Conservation (phyloP, 2,329 filamentous ascomycete species). For the Grosmannia penicillata region DNA sequence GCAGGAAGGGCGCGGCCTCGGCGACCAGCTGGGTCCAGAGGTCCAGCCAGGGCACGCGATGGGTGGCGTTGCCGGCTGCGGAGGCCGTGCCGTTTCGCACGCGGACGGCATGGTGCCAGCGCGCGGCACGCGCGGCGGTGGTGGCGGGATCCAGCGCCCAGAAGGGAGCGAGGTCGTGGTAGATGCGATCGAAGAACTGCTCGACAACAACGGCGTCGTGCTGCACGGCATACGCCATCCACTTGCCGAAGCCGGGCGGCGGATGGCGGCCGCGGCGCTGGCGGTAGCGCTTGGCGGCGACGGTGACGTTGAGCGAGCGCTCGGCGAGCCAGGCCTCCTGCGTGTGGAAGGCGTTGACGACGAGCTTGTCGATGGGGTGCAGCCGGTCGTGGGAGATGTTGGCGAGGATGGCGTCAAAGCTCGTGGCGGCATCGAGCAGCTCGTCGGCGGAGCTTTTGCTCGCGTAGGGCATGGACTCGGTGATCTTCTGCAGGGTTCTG, state of each 20-base stretch:
- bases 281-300: slow-evolving; percentile 30
- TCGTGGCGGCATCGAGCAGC: background rate
- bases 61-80: slow-evolving; percentile 22
- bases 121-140: slow-evolving; percentile 20
- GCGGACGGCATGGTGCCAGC: slow-evolving; percentile 29
- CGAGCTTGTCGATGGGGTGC: slow-evolving; percentile 31
- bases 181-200: slow-evolving; percentile 37
- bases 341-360: slow-evolving; percentile 21
- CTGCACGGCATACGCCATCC: slow-evolving; percentile 28
- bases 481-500: background rate
- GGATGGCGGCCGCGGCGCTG: slow-evolving; percentile 31
- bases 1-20: slow-evolving; percentile 37
- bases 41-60: slow-evolving; percentile 28
- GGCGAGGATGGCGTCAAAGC: background rate
- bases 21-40: slow-evolving; percentile 33
- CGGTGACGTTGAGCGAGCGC: slow-evolving; percentile 25
- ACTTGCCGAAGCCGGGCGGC: slow-evolving; percentile 31
- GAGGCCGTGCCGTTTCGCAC: slow-evolving; percentile 30
- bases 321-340: slow-evolving; percentile 24
- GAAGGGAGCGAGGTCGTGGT: slow-evolving; percentile 36
- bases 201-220: slow-evolving; percentile 28
- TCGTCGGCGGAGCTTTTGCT: background rate
- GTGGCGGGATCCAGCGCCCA: slow-evolving; percentile 33
- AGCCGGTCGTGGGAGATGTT: slow-evolving; percentile 3
- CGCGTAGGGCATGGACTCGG: background rate